Conservation (phyloP, 805 yeast species). For the Dipodascus albidus region DNA sequence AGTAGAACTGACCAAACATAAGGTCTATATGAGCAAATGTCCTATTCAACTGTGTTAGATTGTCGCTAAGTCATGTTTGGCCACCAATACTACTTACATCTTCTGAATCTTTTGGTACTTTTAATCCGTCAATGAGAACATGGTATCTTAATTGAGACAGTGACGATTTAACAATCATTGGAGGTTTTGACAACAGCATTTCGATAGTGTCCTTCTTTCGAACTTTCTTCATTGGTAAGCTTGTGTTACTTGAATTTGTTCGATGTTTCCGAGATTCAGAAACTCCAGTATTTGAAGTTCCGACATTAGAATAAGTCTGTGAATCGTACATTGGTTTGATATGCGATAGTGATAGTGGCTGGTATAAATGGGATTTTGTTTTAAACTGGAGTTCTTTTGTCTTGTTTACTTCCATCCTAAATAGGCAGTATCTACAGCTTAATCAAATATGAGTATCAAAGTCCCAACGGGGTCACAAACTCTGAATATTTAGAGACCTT, state of each 20-base stretch:
- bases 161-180: slow-evolving; percentile 35
- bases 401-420: background rate
- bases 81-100: no score
- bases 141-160: slow-evolving; percentile 43
- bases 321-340: background rate
- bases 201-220: slow-evolving; percentile 45
- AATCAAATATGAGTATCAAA: no score
- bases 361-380: background rate
- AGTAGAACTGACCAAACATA: slow-evolving; percentile 75
- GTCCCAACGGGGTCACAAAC: no score
- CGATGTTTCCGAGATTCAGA: background rate
- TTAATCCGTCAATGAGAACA: slow-evolving; percentile 37
- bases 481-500: no score
- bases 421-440: no score
- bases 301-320: background rate
- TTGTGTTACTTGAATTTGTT: background rate
- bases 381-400: background rate
- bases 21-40: slow-evolving; percentile 53
- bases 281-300: background rate
- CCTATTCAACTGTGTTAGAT: slow-evolving; percentile 15
- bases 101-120: slow-evolving; percentile 10
- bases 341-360: no score
- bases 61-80: no score
- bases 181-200: slow-evolving; percentile 28
- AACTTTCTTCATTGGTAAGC: background rate